Evolutionary conservation across 768 basidiomycete species (phyloP), one percentile per base, ranked within the genome.

Genomic region (Xerocomus brunneocitrinus): DNA sequence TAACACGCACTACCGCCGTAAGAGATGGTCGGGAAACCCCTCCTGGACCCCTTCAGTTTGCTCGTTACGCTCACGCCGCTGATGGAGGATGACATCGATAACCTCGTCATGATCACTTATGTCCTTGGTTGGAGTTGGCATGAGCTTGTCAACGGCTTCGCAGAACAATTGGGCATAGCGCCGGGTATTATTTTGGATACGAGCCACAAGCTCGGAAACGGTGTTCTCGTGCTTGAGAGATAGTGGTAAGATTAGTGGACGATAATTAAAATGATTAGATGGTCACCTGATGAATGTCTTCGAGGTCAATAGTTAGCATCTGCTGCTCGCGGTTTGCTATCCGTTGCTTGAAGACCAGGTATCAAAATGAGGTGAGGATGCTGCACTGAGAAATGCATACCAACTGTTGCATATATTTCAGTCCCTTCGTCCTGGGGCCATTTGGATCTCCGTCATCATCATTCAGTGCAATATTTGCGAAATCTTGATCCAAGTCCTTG

Each of bases 71-170:
- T 97, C 90, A 50, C 86, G 78, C 50, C 97, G 79, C 65, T 98
- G 97, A 67, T 94, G 92, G 57, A 98, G 79, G 54, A 99, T 97
- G 5, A 98, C 85, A 70, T 99, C 97, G 38, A 98, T 89, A 46
- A 98, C 95, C 69, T 99, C 97, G 57, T 92, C 89, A 38, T 92
- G 82, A 57, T 91, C 85, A 53, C 84, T 87, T 55, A 98, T 89
- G 61, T 97, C 94, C 66, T 85, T 88, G 8, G 89, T 94, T 12
- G 94, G 91, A 35, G 77, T 74, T 14, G 94, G 95, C 79, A 98
- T 84, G 50, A 95, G 78, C 57, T 82, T 81, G 77, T 99, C 97
- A 50, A 98, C 81, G 43, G 89, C 92, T 64, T 92, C 87, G 60
- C 85, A 83, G 75, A 98, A 98, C 22, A 99, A 76, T 57, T 78